Percentiles rank a stretch among this genome's conserved stretches.
Evolutionary conservation across 1,284 basidiomycete species (phyloP).

Genomic region (Rhodotorula sp.): DNA sequence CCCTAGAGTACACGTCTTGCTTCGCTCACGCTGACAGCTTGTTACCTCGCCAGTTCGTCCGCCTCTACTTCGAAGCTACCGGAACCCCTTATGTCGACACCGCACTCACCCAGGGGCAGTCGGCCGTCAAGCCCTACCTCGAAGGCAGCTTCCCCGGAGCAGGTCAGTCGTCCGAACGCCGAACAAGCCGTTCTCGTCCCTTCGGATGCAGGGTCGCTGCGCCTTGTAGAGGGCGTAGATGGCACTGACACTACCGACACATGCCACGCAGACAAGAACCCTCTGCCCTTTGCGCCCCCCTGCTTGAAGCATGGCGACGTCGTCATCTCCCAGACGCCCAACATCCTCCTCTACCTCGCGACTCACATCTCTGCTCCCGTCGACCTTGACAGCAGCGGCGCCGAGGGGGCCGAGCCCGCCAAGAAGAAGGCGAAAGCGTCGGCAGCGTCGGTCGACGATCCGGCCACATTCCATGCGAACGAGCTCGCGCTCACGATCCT

Average conservation of each 20-base stretch:
- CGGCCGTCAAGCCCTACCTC: conserved; percentile 22
- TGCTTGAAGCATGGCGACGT: conserved; percentile 42
- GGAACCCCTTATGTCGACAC: conserved; percentile 27
- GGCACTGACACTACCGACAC: too few species aligned
- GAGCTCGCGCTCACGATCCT: conserved; percentile 55
- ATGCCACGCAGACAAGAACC: conserved; percentile 29
- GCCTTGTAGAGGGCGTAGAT: too few species aligned
- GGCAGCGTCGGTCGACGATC: conserved; percentile 53
- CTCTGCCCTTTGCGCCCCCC: conserved; percentile 49
- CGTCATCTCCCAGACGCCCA: conserved; percentile 44
- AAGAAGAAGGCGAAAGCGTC: conserved; percentile 51
- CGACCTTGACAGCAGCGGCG: conserved; percentile 36
- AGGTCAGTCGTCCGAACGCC: neutral
- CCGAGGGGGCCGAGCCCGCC: conserved; percentile 17
- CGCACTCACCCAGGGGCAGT: conserved; percentile 20
- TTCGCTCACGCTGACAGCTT: neutral
- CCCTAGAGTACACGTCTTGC: neutral
- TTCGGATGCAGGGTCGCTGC: too few species aligned
- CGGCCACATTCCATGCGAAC: conserved; percentile 49
- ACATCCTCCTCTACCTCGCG: conserved; percentile 46
- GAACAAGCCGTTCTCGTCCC: too few species aligned
- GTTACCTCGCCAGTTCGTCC: conserved; percentile 24
- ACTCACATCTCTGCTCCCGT: conserved; percentile 53
- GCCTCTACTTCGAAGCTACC: conserved; percentile 36
- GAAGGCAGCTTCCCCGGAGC: conserved; percentile 14